Percentiles rank a stretch among this genome's conserved stretches.
Conservation (phyloP, 148 eudicot species). For the Fagopyrum homotropicum region DNA sequence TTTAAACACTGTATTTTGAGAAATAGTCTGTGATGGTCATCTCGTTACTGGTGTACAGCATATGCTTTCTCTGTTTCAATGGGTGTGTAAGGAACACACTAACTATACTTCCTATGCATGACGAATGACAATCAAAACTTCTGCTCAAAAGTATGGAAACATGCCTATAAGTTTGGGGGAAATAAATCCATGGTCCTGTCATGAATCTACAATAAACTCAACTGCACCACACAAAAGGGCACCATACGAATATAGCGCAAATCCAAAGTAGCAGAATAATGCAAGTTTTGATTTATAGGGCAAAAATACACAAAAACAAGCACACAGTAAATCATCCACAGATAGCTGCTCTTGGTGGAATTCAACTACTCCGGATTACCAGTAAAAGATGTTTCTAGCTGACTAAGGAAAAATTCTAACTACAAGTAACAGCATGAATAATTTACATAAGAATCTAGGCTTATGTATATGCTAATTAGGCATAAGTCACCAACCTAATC, state of each 20-base stretch:
- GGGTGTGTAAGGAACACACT: neutral
- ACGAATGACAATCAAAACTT: neutral
- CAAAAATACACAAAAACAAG: neutral
- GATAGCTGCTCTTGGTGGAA: neutral
- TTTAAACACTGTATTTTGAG: neutral
- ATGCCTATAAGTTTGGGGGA: neutral
- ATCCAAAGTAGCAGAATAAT: neutral
- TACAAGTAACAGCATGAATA: neutral
- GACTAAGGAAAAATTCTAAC: neutral
- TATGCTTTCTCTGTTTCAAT: neutral
- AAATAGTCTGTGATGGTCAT: neutral
- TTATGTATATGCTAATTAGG: neutral
- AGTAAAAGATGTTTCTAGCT: neutral
- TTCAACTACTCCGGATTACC: neutral
- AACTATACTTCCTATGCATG: neutral
- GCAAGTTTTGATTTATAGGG: neutral
- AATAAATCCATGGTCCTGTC: neutral
- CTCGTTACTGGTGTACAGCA: neutral
- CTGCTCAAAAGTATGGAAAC: neutral
- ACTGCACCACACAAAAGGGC: neutral
- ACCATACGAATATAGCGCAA: neutral
- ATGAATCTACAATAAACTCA: neutral
- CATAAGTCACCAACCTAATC: neutral
- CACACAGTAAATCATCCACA: neutral
- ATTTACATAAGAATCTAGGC: neutral